Evolutionary conservation across 1,139 yeast species (phyloP).

Genomic region (Kodamaea arcana): DNA sequence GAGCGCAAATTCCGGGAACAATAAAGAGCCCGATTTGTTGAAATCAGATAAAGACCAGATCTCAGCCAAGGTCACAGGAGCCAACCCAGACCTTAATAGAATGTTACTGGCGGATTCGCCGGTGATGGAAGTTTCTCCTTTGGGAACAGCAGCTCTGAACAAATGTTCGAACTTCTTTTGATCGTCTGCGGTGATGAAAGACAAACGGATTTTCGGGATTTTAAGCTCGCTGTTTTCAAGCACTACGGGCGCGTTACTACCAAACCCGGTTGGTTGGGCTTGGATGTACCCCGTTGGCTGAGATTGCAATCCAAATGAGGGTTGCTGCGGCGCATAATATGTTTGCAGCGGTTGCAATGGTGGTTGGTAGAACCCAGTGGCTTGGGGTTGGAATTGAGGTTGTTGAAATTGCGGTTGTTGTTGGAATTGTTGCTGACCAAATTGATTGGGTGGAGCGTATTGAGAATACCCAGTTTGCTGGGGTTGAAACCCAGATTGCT

Average conservation of each 20-base stretch:
- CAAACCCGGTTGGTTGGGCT: conserved; percentile 37
- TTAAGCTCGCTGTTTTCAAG: conserved; percentile 39
- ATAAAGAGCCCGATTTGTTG: conserved; percentile 73
- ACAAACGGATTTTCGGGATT: conserved; percentile 66
- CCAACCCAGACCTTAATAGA: conserved; percentile 73
- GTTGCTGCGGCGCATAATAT: conserved; percentile 13
- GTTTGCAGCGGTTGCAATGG: conserved; percentile 30
- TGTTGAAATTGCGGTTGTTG: conserved; percentile 17
- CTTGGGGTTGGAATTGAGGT: conserved; percentile 15
- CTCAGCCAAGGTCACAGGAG: conserved; percentile 74
- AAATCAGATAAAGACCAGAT: conserved; percentile 92
- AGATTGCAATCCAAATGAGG: conserved; percentile 9
- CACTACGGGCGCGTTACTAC: conserved; percentile 16
- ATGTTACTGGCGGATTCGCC: conserved; percentile 80
- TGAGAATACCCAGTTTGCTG: conserved; percentile 14
- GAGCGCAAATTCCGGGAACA: conserved; percentile 93
- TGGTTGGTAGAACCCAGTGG: conserved; percentile 21
- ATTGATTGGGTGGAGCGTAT: conserved; percentile 13
- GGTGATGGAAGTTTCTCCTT: conserved; percentile 69
- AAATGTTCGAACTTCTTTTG: conserved; percentile 82
- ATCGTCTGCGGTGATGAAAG: conserved; percentile 81
- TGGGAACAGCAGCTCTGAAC: conserved; percentile 73
- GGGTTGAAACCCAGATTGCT: conserved; percentile 30
- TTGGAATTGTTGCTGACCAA: conserved; percentile 19
- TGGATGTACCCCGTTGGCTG: conserved; percentile 34